Evolutionary conservation across 2,329 filamentous ascomycete species (phyloP).

Genomic region (Teratosphaeria pseudoeucalypti): DNA sequence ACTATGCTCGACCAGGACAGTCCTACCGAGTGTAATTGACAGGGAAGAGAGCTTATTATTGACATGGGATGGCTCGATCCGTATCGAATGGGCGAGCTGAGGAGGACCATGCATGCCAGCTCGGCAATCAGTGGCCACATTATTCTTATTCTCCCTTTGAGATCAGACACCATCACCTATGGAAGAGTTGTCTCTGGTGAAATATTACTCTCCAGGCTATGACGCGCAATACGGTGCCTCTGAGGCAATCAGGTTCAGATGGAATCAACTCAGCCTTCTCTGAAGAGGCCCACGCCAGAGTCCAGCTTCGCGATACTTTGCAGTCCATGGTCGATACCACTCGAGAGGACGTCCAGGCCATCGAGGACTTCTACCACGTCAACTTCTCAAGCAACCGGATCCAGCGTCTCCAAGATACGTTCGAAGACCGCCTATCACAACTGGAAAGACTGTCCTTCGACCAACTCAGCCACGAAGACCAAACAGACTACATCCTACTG

Average conservation of each 20-base stretch:
- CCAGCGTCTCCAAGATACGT: background rate
- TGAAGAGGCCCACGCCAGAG: background rate
- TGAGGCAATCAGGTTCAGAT: background rate
- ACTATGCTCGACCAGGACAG: too few relatives aligned
- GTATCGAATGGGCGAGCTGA: too few relatives aligned
- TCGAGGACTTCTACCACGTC: conserved; percentile 1
- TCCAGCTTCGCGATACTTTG: background rate
- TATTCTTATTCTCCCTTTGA: background rate
- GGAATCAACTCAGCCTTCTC: background rate
- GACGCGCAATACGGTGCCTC: background rate
- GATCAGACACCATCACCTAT: background rate
- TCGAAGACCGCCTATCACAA: background rate
- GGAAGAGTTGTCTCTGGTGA: background rate
- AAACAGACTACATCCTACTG: background rate
- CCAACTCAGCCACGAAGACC: background rate
- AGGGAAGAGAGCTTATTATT: too few relatives aligned
- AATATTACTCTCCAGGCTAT: background rate
- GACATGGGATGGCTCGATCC: too few relatives aligned
- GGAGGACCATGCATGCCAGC: background rate
- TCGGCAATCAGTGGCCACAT: background rate
- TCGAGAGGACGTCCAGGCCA: background rate
- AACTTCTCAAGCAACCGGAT: background rate
- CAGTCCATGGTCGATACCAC: background rate
- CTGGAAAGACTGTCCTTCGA: background rate
- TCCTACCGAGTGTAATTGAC: too few relatives aligned